These are phyloP conservation scores for Candida sojae DNA, from an alignment of 1,139 yeast species.

Conservation along the genomic window DNA sequence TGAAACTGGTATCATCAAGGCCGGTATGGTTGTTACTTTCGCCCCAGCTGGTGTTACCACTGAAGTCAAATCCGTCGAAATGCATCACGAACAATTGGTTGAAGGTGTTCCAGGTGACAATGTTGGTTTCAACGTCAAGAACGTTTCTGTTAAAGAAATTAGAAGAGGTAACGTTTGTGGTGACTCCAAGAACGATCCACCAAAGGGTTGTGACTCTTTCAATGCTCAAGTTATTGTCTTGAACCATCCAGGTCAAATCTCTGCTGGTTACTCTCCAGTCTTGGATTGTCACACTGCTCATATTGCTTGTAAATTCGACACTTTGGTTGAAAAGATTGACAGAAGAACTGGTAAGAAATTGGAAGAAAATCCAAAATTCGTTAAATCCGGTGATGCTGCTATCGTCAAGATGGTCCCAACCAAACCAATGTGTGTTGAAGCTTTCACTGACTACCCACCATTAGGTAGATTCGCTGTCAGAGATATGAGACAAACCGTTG, in stretches of 20 bases:
- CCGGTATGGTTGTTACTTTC: constrained; percentile 88
- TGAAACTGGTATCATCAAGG: constrained; percentile 89
- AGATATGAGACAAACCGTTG: constrained; percentile 99
- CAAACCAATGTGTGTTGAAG: constrained; percentile 97
- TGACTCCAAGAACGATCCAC: constrained; percentile 95
- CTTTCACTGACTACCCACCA: constrained; percentile 97
- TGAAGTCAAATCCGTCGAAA: constrained; percentile 91
- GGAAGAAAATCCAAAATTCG: constrained; percentile 82
- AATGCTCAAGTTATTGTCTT: constrained; percentile 86
- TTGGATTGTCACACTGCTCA: constrained; percentile 95
- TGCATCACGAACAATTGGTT: constrained; percentile 87
- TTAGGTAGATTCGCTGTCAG: constrained; percentile 99
- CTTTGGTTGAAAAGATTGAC: constrained; percentile 85
- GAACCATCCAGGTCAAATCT: constrained; percentile 94
- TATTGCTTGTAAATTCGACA: constrained; percentile 90
- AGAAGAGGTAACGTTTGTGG: constrained; percentile 96
- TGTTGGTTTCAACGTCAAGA: constrained; percentile 94
- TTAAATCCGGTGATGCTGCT: constrained; percentile 95
- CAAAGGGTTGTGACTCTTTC: constrained; percentile 80
- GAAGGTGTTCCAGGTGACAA: constrained; percentile 95
- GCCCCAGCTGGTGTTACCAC: constrained; percentile 94
- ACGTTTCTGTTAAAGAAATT: constrained; percentile 90
- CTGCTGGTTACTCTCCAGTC: constrained; percentile 92
- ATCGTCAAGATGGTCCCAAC: constrained; percentile 89
- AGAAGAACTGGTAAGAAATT: constrained; percentile 89